Percentiles rank a stretch among this genome's conserved stretches.
phyloP scores from a whole-genome alignment of 768 basidiomycete species.

The Naematelia aurantialba region DNA sequence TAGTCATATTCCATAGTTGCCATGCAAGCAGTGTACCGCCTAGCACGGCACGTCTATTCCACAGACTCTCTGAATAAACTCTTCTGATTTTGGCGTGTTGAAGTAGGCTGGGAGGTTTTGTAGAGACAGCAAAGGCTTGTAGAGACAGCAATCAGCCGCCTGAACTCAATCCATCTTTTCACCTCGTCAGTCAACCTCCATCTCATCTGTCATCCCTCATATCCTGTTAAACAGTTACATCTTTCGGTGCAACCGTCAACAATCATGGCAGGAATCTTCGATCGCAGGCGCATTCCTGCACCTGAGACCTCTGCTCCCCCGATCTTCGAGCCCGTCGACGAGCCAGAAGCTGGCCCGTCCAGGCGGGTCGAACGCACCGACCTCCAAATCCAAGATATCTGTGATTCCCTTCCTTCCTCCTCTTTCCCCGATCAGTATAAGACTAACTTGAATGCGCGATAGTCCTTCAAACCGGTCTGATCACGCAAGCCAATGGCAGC shows the following conservation, averaged over 20 bases:
- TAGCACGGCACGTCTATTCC: too few species aligned
- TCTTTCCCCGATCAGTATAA: slow-evolving; percentile 15
- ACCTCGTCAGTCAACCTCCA: too few species aligned
- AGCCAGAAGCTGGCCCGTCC: slow-evolving; percentile 24
- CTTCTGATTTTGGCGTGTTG: too few species aligned
- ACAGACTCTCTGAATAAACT: too few species aligned
- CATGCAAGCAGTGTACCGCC: too few species aligned
- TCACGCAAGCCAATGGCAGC: slow-evolving; percentile 90
- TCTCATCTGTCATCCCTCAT: too few species aligned
- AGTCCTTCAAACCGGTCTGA: slow-evolving; percentile 88
- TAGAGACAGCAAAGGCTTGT: too few species aligned
- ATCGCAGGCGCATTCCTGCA: slow-evolving; percentile 83
- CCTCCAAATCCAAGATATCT: slow-evolving; percentile 76
- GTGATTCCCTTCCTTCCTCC: slow-evolving; percentile 55
- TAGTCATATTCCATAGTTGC: not conserved
- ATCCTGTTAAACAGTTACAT: too few species aligned
- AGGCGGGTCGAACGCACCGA: slow-evolving; percentile 55
- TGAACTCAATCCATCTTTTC: too few species aligned
- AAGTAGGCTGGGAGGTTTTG: too few species aligned
- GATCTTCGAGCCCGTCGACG: slow-evolving; percentile 53
- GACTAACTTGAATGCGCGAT: slow-evolving; percentile 13
- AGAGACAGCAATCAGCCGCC: too few species aligned
- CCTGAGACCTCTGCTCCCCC: slow-evolving; percentile 78
- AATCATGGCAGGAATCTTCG: slow-evolving; percentile 54
- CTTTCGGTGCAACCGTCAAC: too few species aligned